Evolutionary conservation across 2,329 filamentous ascomycete genomes (phyloP).

Genomic region (Onygenales sp.): DNA sequence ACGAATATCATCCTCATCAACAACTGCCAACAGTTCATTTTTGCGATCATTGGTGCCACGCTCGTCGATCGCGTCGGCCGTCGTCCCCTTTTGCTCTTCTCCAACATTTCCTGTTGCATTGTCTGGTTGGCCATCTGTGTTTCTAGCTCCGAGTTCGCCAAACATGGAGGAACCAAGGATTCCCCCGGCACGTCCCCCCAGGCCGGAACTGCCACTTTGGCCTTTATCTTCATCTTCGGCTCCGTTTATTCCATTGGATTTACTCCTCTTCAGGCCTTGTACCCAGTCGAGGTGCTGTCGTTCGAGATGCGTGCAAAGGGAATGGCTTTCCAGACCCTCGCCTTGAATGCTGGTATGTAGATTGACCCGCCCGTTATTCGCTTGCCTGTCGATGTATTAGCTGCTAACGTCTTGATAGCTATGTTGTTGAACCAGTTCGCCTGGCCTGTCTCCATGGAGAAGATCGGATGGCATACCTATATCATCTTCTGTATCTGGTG

Average conservation of each 20-base stretch:
- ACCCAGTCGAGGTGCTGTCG: constrained; percentile 45
- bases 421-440: constrained; percentile 40
- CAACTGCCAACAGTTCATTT: constrained; percentile 46
- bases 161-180: constrained; percentile 5
- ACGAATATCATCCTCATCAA: constrained; percentile 48
- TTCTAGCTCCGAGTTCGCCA: constrained; percentile 26
- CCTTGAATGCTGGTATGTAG: constrained; percentile 29
- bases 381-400: constrained; percentile 23
- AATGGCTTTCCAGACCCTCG: constrained; percentile 42
- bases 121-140: constrained; percentile 44
- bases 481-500: constrained; percentile 37
- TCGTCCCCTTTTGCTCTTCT: constrained; percentile 45
- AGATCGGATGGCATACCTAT: constrained; percentile 47
- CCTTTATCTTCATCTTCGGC: constrained; percentile 47
- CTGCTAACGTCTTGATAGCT: constrained; percentile 36
- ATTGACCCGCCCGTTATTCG: constrained; percentile 8
- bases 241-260: constrained; percentile 42
- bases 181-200: constrained; percentile 20
- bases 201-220: constrained; percentile 37
- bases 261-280: constrained; percentile 39
- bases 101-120: constrained; percentile 38
- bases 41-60: constrained; percentile 45
- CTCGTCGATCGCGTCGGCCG: constrained; percentile 51
- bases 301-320: constrained; percentile 49
- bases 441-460: constrained; percentile 38